These are phyloP conservation scores for Ceratobasidium sp. DNA, from an alignment of 1,284 basidiomycete genomes.

Conservation along the genomic window DNA sequence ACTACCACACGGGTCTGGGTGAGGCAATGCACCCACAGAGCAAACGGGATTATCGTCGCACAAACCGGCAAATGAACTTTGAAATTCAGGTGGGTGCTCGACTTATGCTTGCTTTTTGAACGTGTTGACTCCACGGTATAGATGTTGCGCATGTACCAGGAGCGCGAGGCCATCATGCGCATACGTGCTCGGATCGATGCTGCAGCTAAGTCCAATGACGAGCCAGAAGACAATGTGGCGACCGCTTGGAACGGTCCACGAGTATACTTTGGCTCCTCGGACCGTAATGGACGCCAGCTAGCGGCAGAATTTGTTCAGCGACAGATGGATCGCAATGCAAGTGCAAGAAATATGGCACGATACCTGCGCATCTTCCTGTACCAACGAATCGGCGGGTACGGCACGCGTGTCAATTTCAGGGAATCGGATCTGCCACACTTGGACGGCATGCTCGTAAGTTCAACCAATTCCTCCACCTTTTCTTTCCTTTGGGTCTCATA, in stretches of 20 bases:
- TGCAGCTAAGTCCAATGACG: neutral
- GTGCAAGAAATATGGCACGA: neutral
- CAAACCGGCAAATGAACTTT: neutral
- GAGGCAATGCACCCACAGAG: constrained; percentile 12
- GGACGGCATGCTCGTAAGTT: neutral
- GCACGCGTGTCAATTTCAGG: neutral
- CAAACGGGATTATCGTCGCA: constrained; percentile 8
- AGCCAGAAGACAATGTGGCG: neutral
- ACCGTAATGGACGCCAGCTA: too few species aligned
- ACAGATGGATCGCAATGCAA: neutral
- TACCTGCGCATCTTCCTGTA: constrained; percentile 1
- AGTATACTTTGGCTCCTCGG: too few species aligned
- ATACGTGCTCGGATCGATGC: neutral
- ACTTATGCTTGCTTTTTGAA: neutral
- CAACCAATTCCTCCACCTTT: neutral
- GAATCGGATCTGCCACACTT: neutral
- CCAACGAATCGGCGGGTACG: neutral
- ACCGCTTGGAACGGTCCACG: too few species aligned
- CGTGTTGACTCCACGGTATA: neutral
- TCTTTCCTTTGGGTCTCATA: neutral
- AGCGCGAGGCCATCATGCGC: neutral
- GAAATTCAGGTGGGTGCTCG: neutral
- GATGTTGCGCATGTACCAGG: neutral
- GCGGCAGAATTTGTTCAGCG: too few species aligned
- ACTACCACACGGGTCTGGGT: constrained; percentile 15